These are phyloP conservation scores for Coccomyxa subellipsoidea DNA, from an alignment of 163 green algal genomes.

Conservation along the genomic window DNA sequence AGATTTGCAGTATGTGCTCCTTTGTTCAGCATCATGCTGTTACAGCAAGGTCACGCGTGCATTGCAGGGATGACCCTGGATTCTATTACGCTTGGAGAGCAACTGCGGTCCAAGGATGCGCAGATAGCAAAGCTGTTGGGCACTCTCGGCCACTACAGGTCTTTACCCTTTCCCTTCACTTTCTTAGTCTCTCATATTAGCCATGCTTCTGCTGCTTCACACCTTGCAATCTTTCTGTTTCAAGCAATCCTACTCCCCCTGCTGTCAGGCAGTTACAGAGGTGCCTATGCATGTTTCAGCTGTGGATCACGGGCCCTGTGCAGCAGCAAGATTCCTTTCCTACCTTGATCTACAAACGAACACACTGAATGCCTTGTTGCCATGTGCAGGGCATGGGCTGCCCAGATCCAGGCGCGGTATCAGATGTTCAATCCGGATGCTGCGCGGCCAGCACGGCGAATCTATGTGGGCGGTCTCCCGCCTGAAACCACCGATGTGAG, in stretches of 20 bases:
- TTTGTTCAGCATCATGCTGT: neutral
- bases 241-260: too few relatives aligned
- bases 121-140: constrained; percentile 25
- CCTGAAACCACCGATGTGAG: constrained; percentile 20
- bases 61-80: constrained; percentile 2
- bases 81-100: neutral
- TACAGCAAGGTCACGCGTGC: too few relatives aligned
- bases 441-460: constrained; percentile 36
- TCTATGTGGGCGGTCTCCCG: constrained; percentile 43
- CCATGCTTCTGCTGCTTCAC: too few relatives aligned
- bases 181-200: too few relatives aligned
- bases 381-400: constrained; percentile 22
- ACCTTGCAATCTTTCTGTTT: too few relatives aligned
- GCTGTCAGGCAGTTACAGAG: too few relatives aligned
- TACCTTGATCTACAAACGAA: too few relatives aligned
- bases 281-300: too few relatives aligned
- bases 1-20: neutral
- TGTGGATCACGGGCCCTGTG: too few relatives aligned
- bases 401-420: constrained; percentile 36
- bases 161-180: neutral
- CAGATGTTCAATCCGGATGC: constrained; percentile 50
- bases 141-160: constrained; percentile 43
- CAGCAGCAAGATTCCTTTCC: too few relatives aligned
- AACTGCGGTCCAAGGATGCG: constrained; percentile 8
- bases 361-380: too few relatives aligned